Conservation (phyloP, 805 yeast species). For the Blastobotrys chiropterorum region DNA sequence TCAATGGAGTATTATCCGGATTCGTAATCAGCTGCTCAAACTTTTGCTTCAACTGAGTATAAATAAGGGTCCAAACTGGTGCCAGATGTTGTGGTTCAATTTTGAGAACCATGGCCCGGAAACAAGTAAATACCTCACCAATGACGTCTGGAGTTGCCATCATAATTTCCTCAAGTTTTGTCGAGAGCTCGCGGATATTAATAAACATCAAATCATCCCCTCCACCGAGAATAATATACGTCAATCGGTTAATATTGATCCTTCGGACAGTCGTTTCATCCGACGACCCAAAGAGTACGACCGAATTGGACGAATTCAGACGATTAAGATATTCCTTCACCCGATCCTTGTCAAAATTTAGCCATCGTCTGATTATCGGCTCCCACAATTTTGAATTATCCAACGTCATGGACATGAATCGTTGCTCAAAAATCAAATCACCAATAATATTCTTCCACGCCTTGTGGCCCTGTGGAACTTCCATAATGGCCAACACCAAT, state of each 20-base stretch:
- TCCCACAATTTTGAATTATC: slow-evolving; percentile 43
- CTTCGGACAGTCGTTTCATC: slow-evolving; percentile 56
- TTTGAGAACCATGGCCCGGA: slow-evolving; percentile 60
- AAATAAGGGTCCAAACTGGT: slow-evolving; percentile 62
- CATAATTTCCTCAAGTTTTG: slow-evolving; percentile 40
- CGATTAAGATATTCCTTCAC: slow-evolving; percentile 41
- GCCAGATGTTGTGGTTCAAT: slow-evolving; percentile 59
- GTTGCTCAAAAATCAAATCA: slow-evolving; percentile 59
- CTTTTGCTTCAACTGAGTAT: slow-evolving; percentile 42
- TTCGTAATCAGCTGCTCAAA: slow-evolving; percentile 3
- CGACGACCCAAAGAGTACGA: slow-evolving; percentile 54
- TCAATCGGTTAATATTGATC: slow-evolving; percentile 52
- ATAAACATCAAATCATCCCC: slow-evolving; percentile 51
- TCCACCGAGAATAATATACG: slow-evolving; percentile 57
- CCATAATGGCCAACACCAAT: slow-evolving; percentile 36
- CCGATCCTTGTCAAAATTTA: slow-evolving; percentile 54
- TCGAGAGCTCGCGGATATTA: slow-evolving; percentile 43
- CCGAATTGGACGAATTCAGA: slow-evolving; percentile 39
- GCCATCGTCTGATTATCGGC: slow-evolving; percentile 55
- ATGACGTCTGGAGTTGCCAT: slow-evolving; percentile 31
- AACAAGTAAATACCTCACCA: slow-evolving; percentile 45
- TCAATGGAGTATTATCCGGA: background rate
- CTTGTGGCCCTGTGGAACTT: slow-evolving; percentile 36
- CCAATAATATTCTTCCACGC: slow-evolving; percentile 58
- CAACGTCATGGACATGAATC: slow-evolving; percentile 41